Percentiles rank a stretch among this genome's conserved stretches.
These are phyloP conservation scores for Fraxinus albicans DNA, from an alignment of 305 asterid species.

Conservation along the genomic window DNA sequence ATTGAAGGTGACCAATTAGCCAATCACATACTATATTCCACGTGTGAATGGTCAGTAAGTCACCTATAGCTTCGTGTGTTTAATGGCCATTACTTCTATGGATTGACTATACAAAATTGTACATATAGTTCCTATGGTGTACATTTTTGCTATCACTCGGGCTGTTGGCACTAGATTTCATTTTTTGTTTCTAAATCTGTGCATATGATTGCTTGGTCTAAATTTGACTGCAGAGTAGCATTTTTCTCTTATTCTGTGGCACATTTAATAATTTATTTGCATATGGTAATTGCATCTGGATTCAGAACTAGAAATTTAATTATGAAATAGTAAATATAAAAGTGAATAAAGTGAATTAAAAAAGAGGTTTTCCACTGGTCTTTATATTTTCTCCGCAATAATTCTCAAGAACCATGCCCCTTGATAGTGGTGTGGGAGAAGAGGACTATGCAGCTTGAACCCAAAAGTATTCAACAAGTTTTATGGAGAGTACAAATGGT, in stretches of 20 bases:
- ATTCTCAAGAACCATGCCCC: neutral
- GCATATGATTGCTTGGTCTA: neutral
- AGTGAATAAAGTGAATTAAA: neutral
- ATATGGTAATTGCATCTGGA: neutral
- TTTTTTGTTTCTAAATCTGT: neutral
- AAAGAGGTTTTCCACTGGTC: neutral
- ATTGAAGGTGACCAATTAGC: conserved; percentile 42
- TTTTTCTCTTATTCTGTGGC: neutral
- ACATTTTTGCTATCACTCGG: neutral
- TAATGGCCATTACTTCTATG: conserved; percentile 23
- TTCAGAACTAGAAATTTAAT: neutral
- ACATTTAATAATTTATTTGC: neutral
- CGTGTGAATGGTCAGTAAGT: conserved; percentile 51
- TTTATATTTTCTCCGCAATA: neutral
- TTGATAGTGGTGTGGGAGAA: neutral
- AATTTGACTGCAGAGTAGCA: neutral
- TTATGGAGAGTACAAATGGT: neutral
- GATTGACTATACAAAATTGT: conserved; percentile 14
- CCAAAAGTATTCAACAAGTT: neutral
- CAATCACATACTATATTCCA: conserved; percentile 25
- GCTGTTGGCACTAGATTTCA: conserved; percentile 26
- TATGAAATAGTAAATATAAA: neutral
- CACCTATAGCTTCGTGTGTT: conserved; percentile 37
- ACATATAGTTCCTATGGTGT: neutral
- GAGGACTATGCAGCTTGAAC: neutral